Conservation (phyloP, 2,329 filamentous ascomycete genomes). For the Daldinia sp. region DNA sequence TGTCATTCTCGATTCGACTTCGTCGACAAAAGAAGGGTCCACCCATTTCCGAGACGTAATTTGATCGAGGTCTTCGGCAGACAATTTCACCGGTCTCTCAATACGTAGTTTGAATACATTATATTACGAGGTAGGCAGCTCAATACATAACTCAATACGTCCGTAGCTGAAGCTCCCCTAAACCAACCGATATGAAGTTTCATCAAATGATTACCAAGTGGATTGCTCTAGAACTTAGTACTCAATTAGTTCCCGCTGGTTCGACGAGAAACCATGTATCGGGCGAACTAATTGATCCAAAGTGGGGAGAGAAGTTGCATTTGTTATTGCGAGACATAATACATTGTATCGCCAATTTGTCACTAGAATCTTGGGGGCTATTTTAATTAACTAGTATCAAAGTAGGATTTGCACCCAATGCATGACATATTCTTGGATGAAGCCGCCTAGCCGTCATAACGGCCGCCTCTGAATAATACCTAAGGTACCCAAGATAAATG, state of each 20-base stretch:
- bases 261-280: constrained; percentile 17
- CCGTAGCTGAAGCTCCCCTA: constrained; percentile 1
- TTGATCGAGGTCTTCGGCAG: constrained; percentile 1
- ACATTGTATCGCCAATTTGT: constrained; percentile 9
- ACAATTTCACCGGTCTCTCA: background rate
- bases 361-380: background rate
- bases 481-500: background rate
- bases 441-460: background rate
- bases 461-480: background rate
- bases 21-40: background rate
- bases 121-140: too few species aligned
- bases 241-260: constrained; percentile 34
- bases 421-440: constrained; percentile 4
- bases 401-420: background rate
- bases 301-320: constrained; percentile 14
- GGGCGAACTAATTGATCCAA: constrained; percentile 12
- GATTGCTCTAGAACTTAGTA: constrained; percentile 22
- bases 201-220: constrained; percentile 21
- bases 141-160: too few species aligned
- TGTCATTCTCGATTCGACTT: constrained; percentile 13
- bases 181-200: constrained; percentile 18
- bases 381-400: background rate
- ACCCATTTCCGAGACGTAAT: constrained; percentile 9
- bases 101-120: too few species aligned
- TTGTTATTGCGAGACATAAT: constrained; percentile 14